Evolutionary conservation across 1,284 basidiomycete genomes (phyloP), one percentile per base, ranked within the genome.

Genomic region (Amylostereum areolatum): DNA sequence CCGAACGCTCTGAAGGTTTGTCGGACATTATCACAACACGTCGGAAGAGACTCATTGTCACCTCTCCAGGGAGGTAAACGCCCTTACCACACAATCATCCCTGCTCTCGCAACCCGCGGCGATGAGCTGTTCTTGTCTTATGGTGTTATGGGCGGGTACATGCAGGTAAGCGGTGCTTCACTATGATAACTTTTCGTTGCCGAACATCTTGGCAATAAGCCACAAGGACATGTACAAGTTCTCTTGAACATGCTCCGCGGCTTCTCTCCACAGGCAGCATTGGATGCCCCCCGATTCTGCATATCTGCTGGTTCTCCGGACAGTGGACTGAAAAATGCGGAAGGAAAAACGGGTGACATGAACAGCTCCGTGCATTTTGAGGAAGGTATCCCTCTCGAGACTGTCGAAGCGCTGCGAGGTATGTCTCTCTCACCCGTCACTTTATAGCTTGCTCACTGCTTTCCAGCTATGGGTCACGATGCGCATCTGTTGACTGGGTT

Each of bases 21-120:
- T 55, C n/a, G 18, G 4, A 5, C 42, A 11, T 24, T 41, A 27
- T 31, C 46, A 24, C 36, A 12, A 8, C 5, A 10, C n/a, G 32
- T n/a, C 18, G 18, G 18, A 35, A 28, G 24, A 18, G 37, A 47
- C 9, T 29, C 25, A 51, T 43, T 42, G 34, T 29, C 33, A 37
- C 48, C 10, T 35, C 43, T 40, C 32, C 48, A 86, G 77, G 86
- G 87, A 27, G 81, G 87, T 5, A 97, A 97, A 70, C 77, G 92
- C 12, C 93, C 94, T 2, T 97, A 95, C 65, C 94, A 97, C 63
- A 97, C 94, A 5, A 97, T 97, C 61, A 95, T 96, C 54, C 95
- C 96, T 5, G 92, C 90, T 1, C 80, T 97, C 73, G 95, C 84
- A 0, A 89, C 89, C 2, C 78, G 81, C 51, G 83, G 81, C 4